Percentiles rank a stretch among this genome's conserved stretches.
Evolutionary conservation across 345 rosid species (phyloP).

Genomic region (Sapria himalayana): DNA sequence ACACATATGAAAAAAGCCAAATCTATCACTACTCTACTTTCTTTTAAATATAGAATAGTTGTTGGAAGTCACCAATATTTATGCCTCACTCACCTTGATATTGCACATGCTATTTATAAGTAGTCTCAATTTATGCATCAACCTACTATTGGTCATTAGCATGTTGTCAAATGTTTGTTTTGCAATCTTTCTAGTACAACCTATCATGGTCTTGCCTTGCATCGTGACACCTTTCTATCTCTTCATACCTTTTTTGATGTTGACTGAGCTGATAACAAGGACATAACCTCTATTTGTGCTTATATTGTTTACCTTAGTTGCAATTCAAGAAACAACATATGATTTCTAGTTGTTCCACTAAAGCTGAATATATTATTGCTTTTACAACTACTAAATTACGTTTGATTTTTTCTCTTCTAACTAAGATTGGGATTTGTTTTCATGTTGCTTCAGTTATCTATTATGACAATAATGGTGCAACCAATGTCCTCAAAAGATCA

Average conservation of each 20-base stretch:
- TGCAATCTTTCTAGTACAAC: neutral
- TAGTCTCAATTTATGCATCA: neutral
- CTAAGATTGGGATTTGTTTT: too few relatives aligned
- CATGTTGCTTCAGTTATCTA: too few relatives aligned
- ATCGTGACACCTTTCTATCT: neutral
- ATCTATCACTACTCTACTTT: too few relatives aligned
- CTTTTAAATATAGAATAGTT: neutral
- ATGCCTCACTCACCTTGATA: neutral
- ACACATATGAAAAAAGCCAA: too few relatives aligned
- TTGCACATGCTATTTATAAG: neutral
- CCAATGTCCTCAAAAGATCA: neutral
- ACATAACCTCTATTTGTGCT: too few relatives aligned
- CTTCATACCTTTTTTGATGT: neutral
- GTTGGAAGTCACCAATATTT: neutral
- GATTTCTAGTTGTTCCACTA: neutral
- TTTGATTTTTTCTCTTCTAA: neutral
- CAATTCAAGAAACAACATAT: neutral
- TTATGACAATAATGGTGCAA: too few relatives aligned
- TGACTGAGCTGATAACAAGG: neutral
- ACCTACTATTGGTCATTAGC: neutral
- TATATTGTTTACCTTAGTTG: neutral
- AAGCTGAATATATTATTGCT: neutral
- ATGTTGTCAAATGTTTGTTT: neutral
- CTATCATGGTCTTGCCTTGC: neutral
- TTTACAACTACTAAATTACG: neutral